A percentile compares a stretch with the other conserved stretches of the same genome.
These are phyloP conservation scores for Canavalia ensiformis DNA, from an alignment of 306 rosid genomes.

Conservation along the genomic window DNA sequence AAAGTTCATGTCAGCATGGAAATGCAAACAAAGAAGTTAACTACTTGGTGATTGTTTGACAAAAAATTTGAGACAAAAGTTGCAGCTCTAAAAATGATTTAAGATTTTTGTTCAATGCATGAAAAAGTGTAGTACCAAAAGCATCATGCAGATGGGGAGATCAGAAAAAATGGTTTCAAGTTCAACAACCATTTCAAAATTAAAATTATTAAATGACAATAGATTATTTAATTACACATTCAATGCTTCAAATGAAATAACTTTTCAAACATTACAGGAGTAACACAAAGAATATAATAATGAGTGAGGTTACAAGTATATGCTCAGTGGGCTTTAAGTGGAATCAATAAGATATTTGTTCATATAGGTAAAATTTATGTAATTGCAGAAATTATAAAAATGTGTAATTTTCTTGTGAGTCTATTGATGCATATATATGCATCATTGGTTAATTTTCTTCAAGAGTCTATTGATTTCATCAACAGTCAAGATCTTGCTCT, in stretches of 20 bases:
- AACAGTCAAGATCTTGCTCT: not conserved
- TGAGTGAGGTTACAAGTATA: conserved; percentile 9
- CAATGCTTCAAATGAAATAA: conserved; percentile 1
- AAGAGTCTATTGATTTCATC: no score
- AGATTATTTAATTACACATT: conserved; percentile 1
- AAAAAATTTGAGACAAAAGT: not conserved
- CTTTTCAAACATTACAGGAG: conserved; percentile 14
- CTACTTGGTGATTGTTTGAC: conserved; percentile 1
- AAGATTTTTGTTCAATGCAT: conserved; percentile 20
- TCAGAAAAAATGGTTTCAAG: not conserved
- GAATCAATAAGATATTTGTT: no score
- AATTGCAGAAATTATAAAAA: no score
- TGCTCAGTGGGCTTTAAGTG: no score
- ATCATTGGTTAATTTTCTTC: not conserved
- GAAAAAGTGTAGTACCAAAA: not conserved
- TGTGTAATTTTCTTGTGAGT: not conserved
- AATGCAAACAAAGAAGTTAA: conserved; percentile 6
- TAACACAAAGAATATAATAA: conserved; percentile 1
- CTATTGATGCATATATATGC: not conserved
- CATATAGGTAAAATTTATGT: no score
- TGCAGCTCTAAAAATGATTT: not conserved
- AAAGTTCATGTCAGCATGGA: conserved; percentile 2
- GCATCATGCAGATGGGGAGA: conserved; percentile 8
- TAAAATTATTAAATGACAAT: not conserved
- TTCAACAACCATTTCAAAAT: not conserved